Conservation (phyloP, 768 basidiomycete genomes). For the Boletus subparvulus region DNA sequence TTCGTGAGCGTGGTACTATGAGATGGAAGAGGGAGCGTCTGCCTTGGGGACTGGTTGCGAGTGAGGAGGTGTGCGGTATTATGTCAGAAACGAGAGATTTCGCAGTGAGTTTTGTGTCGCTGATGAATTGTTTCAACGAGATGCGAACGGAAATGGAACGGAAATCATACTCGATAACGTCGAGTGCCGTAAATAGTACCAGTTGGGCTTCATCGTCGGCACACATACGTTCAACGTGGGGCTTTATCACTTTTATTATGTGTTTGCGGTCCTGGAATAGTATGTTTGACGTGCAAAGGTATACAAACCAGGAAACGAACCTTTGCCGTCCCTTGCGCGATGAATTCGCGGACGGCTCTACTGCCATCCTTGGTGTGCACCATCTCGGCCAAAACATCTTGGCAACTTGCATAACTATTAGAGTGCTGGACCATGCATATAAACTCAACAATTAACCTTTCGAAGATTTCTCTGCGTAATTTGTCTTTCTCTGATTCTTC, state of each 20-base stretch:
- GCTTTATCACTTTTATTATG: slow-evolving; percentile 85
- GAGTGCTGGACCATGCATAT: background rate
- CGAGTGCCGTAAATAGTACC: slow-evolving; percentile 86
- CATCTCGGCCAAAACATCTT: slow-evolving; percentile 87
- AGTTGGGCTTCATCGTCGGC: slow-evolving; percentile 87
- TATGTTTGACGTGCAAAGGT: background rate
- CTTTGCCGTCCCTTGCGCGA: slow-evolving; percentile 82
- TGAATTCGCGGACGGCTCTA: slow-evolving; percentile 79
- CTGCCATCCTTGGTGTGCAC: slow-evolving; percentile 94
- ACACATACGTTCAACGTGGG: slow-evolving; percentile 86
- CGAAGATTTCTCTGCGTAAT: slow-evolving; percentile 75
- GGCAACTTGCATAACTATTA: slow-evolving; percentile 49
- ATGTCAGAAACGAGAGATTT: slow-evolving; percentile 80
- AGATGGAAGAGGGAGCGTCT: slow-evolving; percentile 82
- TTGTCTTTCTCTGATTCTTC: slow-evolving; percentile 73
- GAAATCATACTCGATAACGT: slow-evolving; percentile 76
- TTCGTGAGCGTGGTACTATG: slow-evolving; percentile 74
- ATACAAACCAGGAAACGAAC: slow-evolving; percentile 32
- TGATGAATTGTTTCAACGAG: slow-evolving; percentile 30
- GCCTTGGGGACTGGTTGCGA: slow-evolving; percentile 67
- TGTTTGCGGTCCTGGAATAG: slow-evolving; percentile 77
- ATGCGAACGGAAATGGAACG: background rate
- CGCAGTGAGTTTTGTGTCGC: slow-evolving; percentile 86
- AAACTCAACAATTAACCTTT: slow-evolving; percentile 50
- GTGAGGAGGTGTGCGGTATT: slow-evolving; percentile 51